Percentiles rank a stretch among this genome's conserved stretches.
Evolutionary conservation across 768 basidiomycete species (phyloP).

Genomic region (Mycena vitilis): DNA sequence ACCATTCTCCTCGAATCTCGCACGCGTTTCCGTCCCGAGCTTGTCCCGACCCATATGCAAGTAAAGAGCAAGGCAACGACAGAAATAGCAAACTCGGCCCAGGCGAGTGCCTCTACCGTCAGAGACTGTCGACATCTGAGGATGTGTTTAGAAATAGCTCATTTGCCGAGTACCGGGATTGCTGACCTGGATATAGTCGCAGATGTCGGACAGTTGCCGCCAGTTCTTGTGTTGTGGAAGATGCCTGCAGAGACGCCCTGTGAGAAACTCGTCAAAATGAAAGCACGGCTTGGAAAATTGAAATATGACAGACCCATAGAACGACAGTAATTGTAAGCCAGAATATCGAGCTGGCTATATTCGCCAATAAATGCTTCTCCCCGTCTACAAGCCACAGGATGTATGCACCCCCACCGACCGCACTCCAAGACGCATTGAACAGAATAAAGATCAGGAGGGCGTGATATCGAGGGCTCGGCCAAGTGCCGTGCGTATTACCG

Average conservation of each 20-base stretch:
- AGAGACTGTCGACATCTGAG: conserved; percentile 76
- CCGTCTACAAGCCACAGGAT: conserved; percentile 78
- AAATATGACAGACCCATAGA: conserved; percentile 69
- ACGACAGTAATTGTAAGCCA: conserved; percentile 76
- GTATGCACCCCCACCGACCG: conserved; percentile 75
- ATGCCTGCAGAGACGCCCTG: conserved; percentile 78
- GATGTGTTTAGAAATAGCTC: neutral
- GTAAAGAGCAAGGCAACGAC: conserved; percentile 66
- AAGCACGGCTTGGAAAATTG: neutral
- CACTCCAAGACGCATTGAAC: conserved; percentile 82
- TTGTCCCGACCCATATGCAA: conserved; percentile 50
- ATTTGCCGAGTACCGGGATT: conserved; percentile 19
- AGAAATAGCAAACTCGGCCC: conserved; percentile 79
- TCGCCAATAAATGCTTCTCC: conserved; percentile 75
- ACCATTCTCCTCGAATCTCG: conserved; percentile 57
- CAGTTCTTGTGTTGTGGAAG: conserved; percentile 72
- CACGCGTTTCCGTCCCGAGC: conserved; percentile 20
- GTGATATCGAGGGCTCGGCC: conserved; percentile 73
- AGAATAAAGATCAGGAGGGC: conserved; percentile 71
- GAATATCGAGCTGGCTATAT: conserved; percentile 79
- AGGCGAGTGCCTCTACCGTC: conserved; percentile 80
- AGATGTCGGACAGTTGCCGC: conserved; percentile 66
- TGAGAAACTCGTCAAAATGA: neutral
- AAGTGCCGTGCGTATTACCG: conserved; percentile 71
- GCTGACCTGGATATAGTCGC: conserved; percentile 65